Evolutionary conservation across 441 rosid genomes (phyloP), one percentile per base, ranked within the genome.

Genomic region (Brassica balearica): DNA sequence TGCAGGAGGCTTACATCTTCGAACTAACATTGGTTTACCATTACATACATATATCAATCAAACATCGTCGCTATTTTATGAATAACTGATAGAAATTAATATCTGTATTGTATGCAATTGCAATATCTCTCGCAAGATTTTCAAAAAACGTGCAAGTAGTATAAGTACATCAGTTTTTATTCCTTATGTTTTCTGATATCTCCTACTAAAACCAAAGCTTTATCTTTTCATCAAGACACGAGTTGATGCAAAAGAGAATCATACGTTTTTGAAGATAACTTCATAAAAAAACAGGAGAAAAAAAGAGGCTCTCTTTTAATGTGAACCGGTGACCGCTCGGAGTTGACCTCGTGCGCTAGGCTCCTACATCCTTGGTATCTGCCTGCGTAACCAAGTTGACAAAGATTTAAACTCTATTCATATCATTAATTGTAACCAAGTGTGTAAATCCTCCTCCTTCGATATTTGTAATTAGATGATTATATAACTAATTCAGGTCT

Each of bases 1-100:
- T 12, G 36, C 17, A 0, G 97, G 98, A 3, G 88, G 34, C 0
- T 29, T 5, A 29, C 5, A 29, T 75, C 27, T 25, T 25, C 27
- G 0, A 25, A 25, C 27, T 25, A 25, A 25, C 27, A 25, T 25
- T 25, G 27, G 27, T 0, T 25, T 25, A 25, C 27, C 27, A 25
- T 25, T 25, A 25, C 27, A 25, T 25, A 25, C 27, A 25, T 25
- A 25, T 0, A 25, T 25, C 27, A 25, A 25, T 25, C 27, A 25
- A 25, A 25, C 27, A 25, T 25, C 27, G 27, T 25, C 27, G 3
- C 27, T 25, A 25, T 25, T 25, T 25, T 0, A 25, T 25, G 27
- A 25, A 25, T 25, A 25, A 25, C 27, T 25, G 27, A 25, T 25
- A 25, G 27, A 25, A 25, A 25, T 4, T 25, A 25, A 25, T 4